Evolutionary conservation across 805 yeast species (phyloP).

Genomic region (Saturnispora hagleri): DNA sequence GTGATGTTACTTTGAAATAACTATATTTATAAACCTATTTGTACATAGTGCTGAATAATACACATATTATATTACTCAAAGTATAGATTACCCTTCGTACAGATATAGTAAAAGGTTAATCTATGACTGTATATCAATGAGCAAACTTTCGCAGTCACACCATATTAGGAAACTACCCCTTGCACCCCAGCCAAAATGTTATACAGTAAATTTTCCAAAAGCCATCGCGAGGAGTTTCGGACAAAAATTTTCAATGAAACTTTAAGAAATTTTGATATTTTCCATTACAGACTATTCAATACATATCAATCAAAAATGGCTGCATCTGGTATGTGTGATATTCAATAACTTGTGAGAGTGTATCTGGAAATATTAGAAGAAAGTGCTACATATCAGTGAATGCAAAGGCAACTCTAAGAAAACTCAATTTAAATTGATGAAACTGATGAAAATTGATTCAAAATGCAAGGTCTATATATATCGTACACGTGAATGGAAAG

Average conservation of each 20-base stretch:
- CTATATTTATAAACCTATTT: background rate
- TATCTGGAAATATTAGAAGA: background rate
- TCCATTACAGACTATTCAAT: background rate
- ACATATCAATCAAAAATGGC: conserved; percentile 35
- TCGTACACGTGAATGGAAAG: too few species aligned
- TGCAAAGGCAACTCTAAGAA: too few species aligned
- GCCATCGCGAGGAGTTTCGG: background rate
- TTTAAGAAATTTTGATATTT: background rate
- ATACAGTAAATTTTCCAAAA: background rate
- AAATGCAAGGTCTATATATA: too few species aligned
- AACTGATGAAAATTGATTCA: too few species aligned
- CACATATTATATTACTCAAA: too few species aligned
- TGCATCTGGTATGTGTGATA: conserved; percentile 50
- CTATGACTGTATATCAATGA: background rate
- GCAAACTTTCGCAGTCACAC: conserved; percentile 5
- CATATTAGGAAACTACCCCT: background rate
- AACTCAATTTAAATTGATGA: too few species aligned
- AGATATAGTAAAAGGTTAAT: background rate
- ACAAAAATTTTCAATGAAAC: background rate
- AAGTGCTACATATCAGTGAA: too few species aligned
- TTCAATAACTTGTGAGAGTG: background rate
- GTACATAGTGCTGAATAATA: background rate
- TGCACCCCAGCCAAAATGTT: background rate
- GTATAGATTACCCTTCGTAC: background rate
- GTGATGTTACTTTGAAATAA: conserved; percentile 11